These are phyloP conservation scores for Cladosporium oxysporum DNA, from an alignment of 2,329 filamentous ascomycete genomes.

Conservation along the genomic window DNA sequence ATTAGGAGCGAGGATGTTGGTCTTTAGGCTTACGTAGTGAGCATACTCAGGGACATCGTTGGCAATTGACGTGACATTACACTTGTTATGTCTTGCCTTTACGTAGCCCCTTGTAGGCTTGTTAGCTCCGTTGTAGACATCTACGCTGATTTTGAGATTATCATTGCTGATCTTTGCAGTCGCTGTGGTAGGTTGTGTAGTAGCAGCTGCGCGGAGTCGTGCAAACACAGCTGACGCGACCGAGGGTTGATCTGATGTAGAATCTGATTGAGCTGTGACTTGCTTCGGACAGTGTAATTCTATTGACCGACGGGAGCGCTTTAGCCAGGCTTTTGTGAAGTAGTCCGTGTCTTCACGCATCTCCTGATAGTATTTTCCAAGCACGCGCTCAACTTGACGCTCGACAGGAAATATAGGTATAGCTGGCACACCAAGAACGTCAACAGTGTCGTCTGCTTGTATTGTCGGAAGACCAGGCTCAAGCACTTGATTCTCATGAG, in stretches of 20 bases:
- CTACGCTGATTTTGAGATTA: background rate
- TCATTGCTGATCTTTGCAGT: constrained; percentile 3
- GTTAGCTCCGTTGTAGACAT: constrained; percentile 7
- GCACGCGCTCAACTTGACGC: constrained; percentile 27
- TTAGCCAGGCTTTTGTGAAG: constrained; percentile 27
- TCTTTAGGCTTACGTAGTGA: constrained; percentile 45
- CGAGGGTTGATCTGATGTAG: background rate
- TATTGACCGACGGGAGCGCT: constrained; percentile 25
- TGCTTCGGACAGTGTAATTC: background rate
- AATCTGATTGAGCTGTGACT: background rate
- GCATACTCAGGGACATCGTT: constrained; percentile 41
- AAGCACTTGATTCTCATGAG: background rate
- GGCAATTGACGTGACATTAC: constrained; percentile 13
- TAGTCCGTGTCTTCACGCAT: constrained; percentile 33
- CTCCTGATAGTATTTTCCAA: constrained; percentile 32
- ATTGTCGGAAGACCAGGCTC: background rate
- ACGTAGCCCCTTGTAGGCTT: background rate
- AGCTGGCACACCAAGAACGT: background rate
- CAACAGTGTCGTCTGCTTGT: background rate
- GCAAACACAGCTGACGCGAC: constrained; percentile 6
- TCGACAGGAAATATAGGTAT: background rate
- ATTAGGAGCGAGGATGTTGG: constrained; percentile 46
- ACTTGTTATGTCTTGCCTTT: background rate
- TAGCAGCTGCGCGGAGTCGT: background rate
- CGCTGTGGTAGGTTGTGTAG: background rate